Evolutionary conservation across 2,329 filamentous ascomycete species (phyloP), one percentile per base, ranked within the genome.

Genomic region (Sporothrix humicola): DNA sequence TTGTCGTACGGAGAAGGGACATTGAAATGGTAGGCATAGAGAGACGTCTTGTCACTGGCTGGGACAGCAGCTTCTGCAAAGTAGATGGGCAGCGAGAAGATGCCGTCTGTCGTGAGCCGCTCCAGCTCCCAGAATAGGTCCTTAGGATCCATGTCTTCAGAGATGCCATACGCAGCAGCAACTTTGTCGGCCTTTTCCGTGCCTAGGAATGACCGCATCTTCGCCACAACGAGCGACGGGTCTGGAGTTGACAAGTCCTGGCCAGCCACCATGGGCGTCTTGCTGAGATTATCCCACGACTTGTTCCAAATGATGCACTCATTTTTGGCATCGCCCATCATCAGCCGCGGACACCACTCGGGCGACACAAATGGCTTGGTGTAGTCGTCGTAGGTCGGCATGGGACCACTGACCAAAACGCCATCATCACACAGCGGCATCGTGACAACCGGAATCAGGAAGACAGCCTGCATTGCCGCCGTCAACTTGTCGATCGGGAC

Each of bases 231-330:
- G 2, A 12, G 20, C 12, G 73, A 54, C 15, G 76, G 61, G n/a
- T 59, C 44, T 2, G 75, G 73, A 12, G 31, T 66, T 6, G 71
- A 50, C n/a, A 74, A 59, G 31, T 73, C 73, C 9, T 56, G 42
- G 58, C 65, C 71, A 7, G 58, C 17, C 26, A 23, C 13, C 37
- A 66, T 52, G 2, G n/a, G 15, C 31, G 42, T 20, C 9, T 26
- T n/a, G 13, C 58, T 50, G 61, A 74, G 42, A 31, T 65, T 44
- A 15, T 44, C 66, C 71, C 70, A 75, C 6, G 66, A 61, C 63
- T 78, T 78, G 69, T 78, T 78, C 77, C 77, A 78, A 48, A 78
- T 77, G 50, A 78, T 74, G 69, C 75, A 73, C 71, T 78, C 76
- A 46, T 75, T 77, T 52, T 58, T 59, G 42, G 69, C 74, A 66